These are phyloP conservation scores for Chaetomium globosum DNA, from an alignment of 2,329 filamentous ascomycete genomes.

Conservation along the genomic window DNA sequence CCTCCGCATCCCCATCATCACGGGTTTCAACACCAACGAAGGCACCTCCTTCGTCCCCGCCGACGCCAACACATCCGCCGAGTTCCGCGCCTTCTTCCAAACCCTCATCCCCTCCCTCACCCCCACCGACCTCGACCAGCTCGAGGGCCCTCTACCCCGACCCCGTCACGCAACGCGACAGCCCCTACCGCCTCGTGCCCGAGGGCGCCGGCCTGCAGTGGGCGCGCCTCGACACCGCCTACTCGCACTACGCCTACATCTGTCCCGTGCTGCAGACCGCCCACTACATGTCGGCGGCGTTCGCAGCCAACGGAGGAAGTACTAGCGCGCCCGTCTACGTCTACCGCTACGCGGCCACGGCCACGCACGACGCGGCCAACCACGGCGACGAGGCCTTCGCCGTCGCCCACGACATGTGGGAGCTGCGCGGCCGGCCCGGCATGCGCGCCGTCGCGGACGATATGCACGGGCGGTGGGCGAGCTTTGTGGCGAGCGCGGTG, in stretches of 20 bases:
- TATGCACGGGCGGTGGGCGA: slow-evolving; percentile 51
- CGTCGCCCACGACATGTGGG: slow-evolving; percentile 49
- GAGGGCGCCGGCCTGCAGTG: slow-evolving; percentile 56
- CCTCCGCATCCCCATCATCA: slow-evolving; percentile 64
- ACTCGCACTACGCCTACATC: slow-evolving; percentile 67
- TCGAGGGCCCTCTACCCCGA: slow-evolving; percentile 67
- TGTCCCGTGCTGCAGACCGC: slow-evolving; percentile 65
- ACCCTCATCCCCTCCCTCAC: slow-evolving; percentile 62
- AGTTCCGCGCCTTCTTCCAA: slow-evolving; percentile 64
- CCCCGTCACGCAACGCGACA: slow-evolving; percentile 44
- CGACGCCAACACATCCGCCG: slow-evolving; percentile 48
- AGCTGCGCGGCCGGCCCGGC: slow-evolving; percentile 43
- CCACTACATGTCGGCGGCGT: slow-evolving; percentile 44
- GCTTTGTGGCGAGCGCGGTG: slow-evolving; percentile 39
- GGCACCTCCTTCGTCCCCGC: slow-evolving; percentile 65
- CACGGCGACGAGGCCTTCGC: slow-evolving; percentile 52
- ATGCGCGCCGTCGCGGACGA: slow-evolving; percentile 44
- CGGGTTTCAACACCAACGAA: slow-evolving; percentile 72
- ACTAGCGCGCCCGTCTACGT: slow-evolving; percentile 47
- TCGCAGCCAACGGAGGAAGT: background rate
- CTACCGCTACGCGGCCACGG: slow-evolving; percentile 62
- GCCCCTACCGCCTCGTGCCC: slow-evolving; percentile 41
- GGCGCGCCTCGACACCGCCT: slow-evolving; percentile 60
- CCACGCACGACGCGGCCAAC: slow-evolving; percentile 46
- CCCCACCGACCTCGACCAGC: slow-evolving; percentile 53